Base-by-base conservation (phyloP, 2,329 filamentous ascomycete species). In the Pestalotiopsis fici region DNA sequence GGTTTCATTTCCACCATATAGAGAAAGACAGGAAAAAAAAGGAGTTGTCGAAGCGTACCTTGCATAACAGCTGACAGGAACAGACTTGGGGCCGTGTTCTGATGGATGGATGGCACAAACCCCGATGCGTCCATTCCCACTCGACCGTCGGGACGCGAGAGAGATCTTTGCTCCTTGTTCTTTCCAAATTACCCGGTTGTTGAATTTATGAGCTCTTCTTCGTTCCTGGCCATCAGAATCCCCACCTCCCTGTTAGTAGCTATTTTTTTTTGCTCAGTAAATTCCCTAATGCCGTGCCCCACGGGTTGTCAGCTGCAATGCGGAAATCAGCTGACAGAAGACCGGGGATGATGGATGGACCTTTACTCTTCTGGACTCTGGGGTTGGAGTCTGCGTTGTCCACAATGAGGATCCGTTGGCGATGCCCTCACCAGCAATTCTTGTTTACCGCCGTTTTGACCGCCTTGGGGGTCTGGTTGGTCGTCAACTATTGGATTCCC, bases 171-270 rank as follows among this genome's bases (percentile, higher is more conserved):
- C 15, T 21, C 25, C 9, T 47, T 23, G n/a, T 47, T 23, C 18
- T 60, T 35, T 37, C 27, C n/a, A 31, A 15, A 47, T 15, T 27
- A n/a, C 39, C 59, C 59, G 23, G 59, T 21, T 62, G 31, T 9
- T 21, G 35, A 43, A 18, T n/a, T 62, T 13, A 35, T 35, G 59
- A 28, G 31, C 31, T n/a, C 31, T 35, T 60, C n/a, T 39, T 60
- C 55, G 59, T 62, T 12, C 59, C 59, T 62, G 59, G 39, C 59
- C 35, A 62, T 62, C 59, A 27, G 57, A 25, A 25, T 27, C 21
- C 18, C 35, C 35, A 62, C 59, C 12, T 2, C 57, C 27, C 25
- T 27, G 15, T 12, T 21, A 27, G 35, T 39, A 15, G 57, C 18
- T 35, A 21, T 6, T 9, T 59, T 21, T 23, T 25, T 5, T 15